Base-by-base conservation (phyloP, 2,329 filamentous ascomycete species). In the Aspergillus sp. region DNA sequence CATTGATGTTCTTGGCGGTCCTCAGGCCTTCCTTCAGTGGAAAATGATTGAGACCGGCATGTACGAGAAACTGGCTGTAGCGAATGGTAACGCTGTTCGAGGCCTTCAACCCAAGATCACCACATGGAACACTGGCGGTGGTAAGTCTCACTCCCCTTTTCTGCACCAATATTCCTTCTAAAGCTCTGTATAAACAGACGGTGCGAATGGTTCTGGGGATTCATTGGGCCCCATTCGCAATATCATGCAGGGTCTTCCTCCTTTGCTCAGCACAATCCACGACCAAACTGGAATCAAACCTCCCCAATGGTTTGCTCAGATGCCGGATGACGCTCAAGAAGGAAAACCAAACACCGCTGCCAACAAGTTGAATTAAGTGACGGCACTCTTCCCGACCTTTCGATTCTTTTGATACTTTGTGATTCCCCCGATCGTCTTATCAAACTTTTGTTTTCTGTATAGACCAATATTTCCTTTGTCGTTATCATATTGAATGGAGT, bases 21-120 rank as follows among this genome's bases (percentile, higher is more conserved):
- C 91, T 2, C 83, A 87, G 37, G 90, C 89, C 31, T 81, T 96
- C 57, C 80, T 96, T 66, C 88, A 93, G 73, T 93, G 90, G 80
- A 83, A 93, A 76, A 96, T 96, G 91, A 86, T 96, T 70, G 88
- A 93, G 77, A 88, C 88, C 73, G 88, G 88, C 65, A 90, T 88
- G 0, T 93, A 91, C 73, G 84, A 90, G 70, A 83, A 87, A 66
- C 83, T 96, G 50, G 91, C 91, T 57, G 82, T 88, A 66, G 90
- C 90, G 50, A 96, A 96, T 66, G 90, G 89, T 47, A 73, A 81
- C 33, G 91, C 90, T 33, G 85, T 96, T 70, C 81, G 85, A 52
- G 91, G 91, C 24, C 77, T 96, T 64, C 84, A 92, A 73, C 91
- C 91, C 63, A 96, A 96, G 87, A 95, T 96, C 77, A 92, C 87